Evolutionary conservation across 345 rosid species (phyloP), one percentile per base, ranked within the genome.

Genomic region (Lagerstroemia speciosa): DNA sequence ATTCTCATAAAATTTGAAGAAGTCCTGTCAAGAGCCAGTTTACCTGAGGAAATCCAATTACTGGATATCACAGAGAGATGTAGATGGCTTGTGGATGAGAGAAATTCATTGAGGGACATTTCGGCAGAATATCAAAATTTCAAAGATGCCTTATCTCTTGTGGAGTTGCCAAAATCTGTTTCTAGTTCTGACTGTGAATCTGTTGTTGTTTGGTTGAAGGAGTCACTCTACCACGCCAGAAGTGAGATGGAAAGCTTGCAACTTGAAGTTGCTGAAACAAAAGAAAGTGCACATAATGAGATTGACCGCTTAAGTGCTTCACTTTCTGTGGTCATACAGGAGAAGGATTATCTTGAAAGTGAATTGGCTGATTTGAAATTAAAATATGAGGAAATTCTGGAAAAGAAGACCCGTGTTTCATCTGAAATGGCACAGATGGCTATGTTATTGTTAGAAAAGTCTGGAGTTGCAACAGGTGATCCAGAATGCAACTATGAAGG

Each of bases 11-110:
- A 73, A 70, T 72, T 84, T 72, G 92, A 86, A 79, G 80, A 77
- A 76, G 69, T 83, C 55, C 68, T 93, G 29, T 80, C 87, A 27
- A 73, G 76, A 72, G 69, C 69, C 37, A 77, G 73, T 73, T 71
- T 83, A 58, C 84, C 88, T 17, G 86, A 86, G 75, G 93, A 82
- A 76, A 73, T 86, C 67, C 85, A 80, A 62, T 75, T 86, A 10
- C 67, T 69, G 62, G 89, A 89, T 77, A 68, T 84, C 67, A 62
- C 81, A 29, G 91, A 84, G 69, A 87, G 73, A 74, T 77, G 80
- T 53, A 85, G 78, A 73, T 87, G 94, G 87, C 84, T 90, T 74
- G 83, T 74, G 48, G 82, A 82, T 75, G 91, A 86, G 82, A 90
- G 86, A 83, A 74, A 78, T 74, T 80, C 76, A 65, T 81, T 89